These are phyloP conservation scores for Pseudonectria foliicola DNA, from an alignment of 2,329 filamentous ascomycete genomes.

Conservation along the genomic window DNA sequence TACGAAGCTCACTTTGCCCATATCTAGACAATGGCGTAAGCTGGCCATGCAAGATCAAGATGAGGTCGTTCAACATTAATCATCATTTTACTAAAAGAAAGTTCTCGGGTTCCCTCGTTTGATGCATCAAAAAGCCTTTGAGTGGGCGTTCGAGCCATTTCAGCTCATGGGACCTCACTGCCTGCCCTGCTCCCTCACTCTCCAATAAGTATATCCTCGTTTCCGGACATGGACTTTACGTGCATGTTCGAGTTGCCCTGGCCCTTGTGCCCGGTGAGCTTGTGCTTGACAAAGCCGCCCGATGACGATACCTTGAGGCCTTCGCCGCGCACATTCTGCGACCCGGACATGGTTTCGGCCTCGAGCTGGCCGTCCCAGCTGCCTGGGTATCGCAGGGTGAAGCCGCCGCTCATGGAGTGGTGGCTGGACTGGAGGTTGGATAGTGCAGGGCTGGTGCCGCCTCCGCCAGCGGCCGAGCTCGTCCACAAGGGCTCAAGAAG, in stretches of 20 bases:
- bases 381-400: slow-evolving; percentile 38
- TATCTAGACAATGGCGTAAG: too few species aligned
- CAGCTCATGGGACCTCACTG: background rate
- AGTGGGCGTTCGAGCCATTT: too few species aligned
- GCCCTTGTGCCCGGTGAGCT: slow-evolving; percentile 35
- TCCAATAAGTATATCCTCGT: slow-evolving; percentile 23
- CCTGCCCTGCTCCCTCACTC: slow-evolving; percentile 1
- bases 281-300: slow-evolving; percentile 24
- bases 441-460: slow-evolving; percentile 16
- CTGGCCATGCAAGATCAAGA: too few species aligned
- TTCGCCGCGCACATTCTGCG: slow-evolving; percentile 33
- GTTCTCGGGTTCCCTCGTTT: slow-evolving; percentile 1
- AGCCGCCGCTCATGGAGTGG: slow-evolving; percentile 35
- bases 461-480: slow-evolving; percentile 6
- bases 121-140: background rate
- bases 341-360: slow-evolving; percentile 34
- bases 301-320: slow-evolving; percentile 32
- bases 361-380: slow-evolving; percentile 42
- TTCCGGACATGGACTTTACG: slow-evolving; percentile 25
- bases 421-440: slow-evolving; percentile 35
- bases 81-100: background rate
- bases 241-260: slow-evolving; percentile 26
- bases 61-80: slow-evolving; percentile 4
- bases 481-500: slow-evolving; percentile 41
- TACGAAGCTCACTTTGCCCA: too few species aligned